phyloP scores from a whole-genome alignment of 805 yeast genomes.

The Saccharomycopsis sp. region DNA sequence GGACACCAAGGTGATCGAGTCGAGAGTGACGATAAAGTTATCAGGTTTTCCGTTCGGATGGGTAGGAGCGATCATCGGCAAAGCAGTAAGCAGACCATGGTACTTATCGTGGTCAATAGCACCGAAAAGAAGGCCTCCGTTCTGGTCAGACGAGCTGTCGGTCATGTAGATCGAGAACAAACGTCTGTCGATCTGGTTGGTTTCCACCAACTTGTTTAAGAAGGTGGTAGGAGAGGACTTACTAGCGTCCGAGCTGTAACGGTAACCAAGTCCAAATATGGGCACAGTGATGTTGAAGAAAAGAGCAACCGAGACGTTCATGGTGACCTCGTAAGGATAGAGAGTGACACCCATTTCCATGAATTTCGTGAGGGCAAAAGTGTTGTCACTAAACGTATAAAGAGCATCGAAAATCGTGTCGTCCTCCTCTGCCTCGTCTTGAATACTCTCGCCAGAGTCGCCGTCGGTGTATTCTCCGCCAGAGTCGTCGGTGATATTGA shows the following conservation, averaged over 20 bases:
- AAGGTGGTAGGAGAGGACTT: background rate
- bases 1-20: slow-evolving; percentile 24
- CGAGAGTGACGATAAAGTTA: slow-evolving; percentile 43
- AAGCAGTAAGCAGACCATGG: slow-evolving; percentile 41
- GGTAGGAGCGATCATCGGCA: slow-evolving; percentile 46
- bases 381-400: background rate
- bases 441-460: background rate
- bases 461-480: background rate
- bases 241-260: background rate
- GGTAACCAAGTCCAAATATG: background rate
- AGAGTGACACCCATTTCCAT: background rate
- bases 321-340: background rate
- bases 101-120: slow-evolving; percentile 64
- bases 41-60: slow-evolving; percentile 33
- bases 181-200: background rate
- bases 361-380: background rate
- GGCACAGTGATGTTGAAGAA: background rate
- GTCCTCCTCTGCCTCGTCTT: background rate
- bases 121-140: slow-evolving; percentile 40
- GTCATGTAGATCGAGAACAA: background rate
- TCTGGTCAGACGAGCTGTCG: background rate
- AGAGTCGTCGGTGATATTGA: no score
- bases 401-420: background rate
- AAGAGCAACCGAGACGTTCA: background rate
- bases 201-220: background rate